Percentiles rank a stretch among this genome's conserved stretches.
These are phyloP conservation scores for Drechslerella stenobrocha DNA, from an alignment of 2,329 filamentous ascomycete genomes.

Conservation along the genomic window DNA sequence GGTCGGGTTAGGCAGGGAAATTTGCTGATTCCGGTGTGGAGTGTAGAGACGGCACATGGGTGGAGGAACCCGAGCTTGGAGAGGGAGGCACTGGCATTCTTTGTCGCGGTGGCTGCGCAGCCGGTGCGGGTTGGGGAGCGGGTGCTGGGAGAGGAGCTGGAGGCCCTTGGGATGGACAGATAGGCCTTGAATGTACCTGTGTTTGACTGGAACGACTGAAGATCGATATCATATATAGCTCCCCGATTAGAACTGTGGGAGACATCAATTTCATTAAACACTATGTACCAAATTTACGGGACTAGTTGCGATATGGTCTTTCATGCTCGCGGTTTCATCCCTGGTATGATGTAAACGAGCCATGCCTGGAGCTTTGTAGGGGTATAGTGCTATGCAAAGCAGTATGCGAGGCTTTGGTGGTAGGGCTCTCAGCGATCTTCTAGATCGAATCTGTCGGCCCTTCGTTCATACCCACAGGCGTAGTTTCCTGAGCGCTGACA, in stretches of 20 bases:
- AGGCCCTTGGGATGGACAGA: conserved; percentile 23
- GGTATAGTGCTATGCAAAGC: neutral
- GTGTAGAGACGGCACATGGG: conserved; percentile 34
- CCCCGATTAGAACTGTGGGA: no score
- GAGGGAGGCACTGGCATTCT: conserved; percentile 41
- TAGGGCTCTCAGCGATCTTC: neutral
- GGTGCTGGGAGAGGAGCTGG: conserved; percentile 31
- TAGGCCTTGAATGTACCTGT: no score
- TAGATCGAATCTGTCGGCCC: neutral
- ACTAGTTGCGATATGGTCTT: neutral
- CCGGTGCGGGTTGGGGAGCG: conserved; percentile 28
- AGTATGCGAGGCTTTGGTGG: neutral
- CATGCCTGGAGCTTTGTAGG: neutral
- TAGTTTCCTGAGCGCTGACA: neutral
- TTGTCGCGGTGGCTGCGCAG: conserved; percentile 37
- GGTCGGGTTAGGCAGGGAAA: neutral
- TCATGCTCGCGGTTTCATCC: neutral
- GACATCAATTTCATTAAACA: no score
- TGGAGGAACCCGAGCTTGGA: conserved; percentile 39
- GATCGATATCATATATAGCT: no score
- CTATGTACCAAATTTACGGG: no score
- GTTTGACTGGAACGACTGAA: no score
- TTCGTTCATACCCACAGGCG: neutral
- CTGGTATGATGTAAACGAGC: neutral
- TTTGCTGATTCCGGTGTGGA: neutral